These are phyloP conservation scores for Pseudevernia furfuracea DNA, from an alignment of 495 filamentous ascomycete species.

Conservation along the genomic window DNA sequence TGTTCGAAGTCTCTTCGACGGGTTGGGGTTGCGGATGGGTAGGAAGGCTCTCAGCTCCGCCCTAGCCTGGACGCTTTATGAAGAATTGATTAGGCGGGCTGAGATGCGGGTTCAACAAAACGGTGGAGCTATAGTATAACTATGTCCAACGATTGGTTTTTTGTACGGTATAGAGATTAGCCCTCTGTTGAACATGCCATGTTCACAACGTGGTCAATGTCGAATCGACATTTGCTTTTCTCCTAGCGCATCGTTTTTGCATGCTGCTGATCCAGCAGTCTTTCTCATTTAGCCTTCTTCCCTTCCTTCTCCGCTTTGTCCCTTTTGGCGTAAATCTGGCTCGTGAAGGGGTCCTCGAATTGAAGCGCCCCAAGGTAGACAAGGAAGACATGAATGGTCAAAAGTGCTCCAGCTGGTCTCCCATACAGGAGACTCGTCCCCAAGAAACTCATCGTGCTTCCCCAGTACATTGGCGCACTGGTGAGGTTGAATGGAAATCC, in stretches of 20 bases:
- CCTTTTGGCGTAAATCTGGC: constrained; percentile 87
- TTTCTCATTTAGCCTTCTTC: constrained; percentile 34
- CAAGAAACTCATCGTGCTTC: constrained; percentile 83
- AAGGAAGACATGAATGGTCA: constrained; percentile 67
- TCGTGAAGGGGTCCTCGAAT: constrained; percentile 97
- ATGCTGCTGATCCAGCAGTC: not conserved
- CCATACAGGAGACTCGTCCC: constrained; percentile 83
- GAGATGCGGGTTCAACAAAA: constrained; percentile 52
- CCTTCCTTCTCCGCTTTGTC: constrained; percentile 43
- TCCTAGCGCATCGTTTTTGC: not conserved
- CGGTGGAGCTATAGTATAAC: constrained; percentile 1
- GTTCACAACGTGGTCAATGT: not conserved
- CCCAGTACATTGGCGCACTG: constrained; percentile 93
- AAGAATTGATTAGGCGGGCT: constrained; percentile 75
- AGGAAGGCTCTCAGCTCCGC: constrained; percentile 88
- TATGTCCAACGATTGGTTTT: not conserved
- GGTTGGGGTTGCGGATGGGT: constrained; percentile 77
- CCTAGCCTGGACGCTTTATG: constrained; percentile 93
- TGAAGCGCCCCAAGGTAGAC: constrained; percentile 75
- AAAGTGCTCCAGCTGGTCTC: constrained; percentile 75
- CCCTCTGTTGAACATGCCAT: not conserved
- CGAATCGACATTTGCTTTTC: not conserved
- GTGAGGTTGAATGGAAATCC: constrained; percentile 94
- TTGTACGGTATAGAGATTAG: not conserved
- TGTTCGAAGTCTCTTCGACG: constrained; percentile 72